These are phyloP conservation scores for Fusarium coffeatum DNA, from an alignment of 2,329 filamentous ascomycete species.

Conservation along the genomic window DNA sequence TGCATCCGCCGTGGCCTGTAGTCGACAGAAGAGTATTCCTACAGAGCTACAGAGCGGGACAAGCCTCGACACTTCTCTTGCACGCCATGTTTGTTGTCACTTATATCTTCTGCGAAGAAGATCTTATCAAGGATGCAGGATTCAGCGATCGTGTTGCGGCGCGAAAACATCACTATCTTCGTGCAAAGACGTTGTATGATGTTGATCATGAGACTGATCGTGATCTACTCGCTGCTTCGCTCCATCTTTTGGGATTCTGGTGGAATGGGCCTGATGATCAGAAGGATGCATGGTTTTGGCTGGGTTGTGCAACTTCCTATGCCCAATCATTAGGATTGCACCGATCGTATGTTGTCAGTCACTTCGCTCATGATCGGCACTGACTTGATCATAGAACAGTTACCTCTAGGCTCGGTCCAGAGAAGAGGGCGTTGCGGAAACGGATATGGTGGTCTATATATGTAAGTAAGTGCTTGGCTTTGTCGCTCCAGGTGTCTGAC, in stretches of 20 bases:
- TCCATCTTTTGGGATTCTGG: slow-evolving; percentile 35
- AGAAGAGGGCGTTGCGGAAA: slow-evolving; percentile 19
- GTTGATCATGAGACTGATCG: slow-evolving; percentile 30
- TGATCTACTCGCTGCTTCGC: slow-evolving; percentile 1
- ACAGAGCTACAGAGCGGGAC: background rate
- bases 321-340: slow-evolving; percentile 36
- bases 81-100: slow-evolving; percentile 29
- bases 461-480: background rate
- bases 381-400: background rate
- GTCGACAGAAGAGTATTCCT: slow-evolving; percentile 16
- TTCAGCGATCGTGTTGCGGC: slow-evolving; percentile 24
- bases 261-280: slow-evolving; percentile 39
- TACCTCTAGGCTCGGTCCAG: background rate
- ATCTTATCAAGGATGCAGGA: slow-evolving; percentile 20
- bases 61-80: slow-evolving; percentile 8
- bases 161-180: slow-evolving; percentile 33
- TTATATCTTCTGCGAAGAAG: slow-evolving; percentile 21
- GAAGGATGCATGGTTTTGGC: slow-evolving; percentile 39
- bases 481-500: rapidly evolving
- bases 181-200: slow-evolving; percentile 31
- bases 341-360: slow-evolving; percentile 10
- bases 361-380: rapidly evolving
- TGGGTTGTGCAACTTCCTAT: slow-evolving; percentile 31
- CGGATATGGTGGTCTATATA: slow-evolving; percentile 42
- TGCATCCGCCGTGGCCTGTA: slow-evolving; percentile 28